A percentile compares a stretch with the other conserved stretches of the same genome.
Conservation (phyloP, 2,329 filamentous ascomycete genomes). For the Claviceps maximensis region DNA sequence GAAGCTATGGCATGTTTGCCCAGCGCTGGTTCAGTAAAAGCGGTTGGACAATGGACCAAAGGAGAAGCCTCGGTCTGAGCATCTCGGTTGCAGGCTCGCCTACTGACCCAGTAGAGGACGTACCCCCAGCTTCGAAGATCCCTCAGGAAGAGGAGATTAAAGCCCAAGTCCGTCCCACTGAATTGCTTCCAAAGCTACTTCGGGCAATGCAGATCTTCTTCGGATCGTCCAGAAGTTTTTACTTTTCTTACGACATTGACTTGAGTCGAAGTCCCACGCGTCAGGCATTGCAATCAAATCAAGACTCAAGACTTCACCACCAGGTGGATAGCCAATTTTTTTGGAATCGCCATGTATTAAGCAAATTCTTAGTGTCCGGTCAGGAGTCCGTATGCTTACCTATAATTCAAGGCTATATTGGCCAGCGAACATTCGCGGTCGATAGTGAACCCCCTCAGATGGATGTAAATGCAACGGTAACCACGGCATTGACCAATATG, state of each 20-base stretch:
- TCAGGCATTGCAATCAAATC: constrained; percentile 9
- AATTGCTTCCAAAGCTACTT: constrained; percentile 70
- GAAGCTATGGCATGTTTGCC: constrained; percentile 79
- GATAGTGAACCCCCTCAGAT: constrained; percentile 46
- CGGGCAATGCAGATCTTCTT: constrained; percentile 77
- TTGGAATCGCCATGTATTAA: constrained; percentile 72
- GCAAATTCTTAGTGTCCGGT: constrained; percentile 61
- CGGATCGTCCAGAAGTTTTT: constrained; percentile 72
- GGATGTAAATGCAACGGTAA: constrained; percentile 32
- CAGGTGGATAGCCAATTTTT: constrained; percentile 71
- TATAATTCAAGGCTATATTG: constrained; percentile 87
- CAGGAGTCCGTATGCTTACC: constrained; percentile 63
- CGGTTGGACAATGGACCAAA: constrained; percentile 64
- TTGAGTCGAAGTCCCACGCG: constrained; percentile 55
- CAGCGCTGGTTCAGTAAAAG: constrained; percentile 81
- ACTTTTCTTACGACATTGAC: constrained; percentile 90
- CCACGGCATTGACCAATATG: constrained; percentile 31
- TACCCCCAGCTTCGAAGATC: constrained; percentile 12
- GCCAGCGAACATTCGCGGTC: constrained; percentile 68
- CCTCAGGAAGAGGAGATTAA: constrained; percentile 28
- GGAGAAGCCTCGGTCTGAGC: constrained; percentile 56
- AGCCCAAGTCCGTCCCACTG: constrained; percentile 16
- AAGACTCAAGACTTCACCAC: constrained; percentile 46
- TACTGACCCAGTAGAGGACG: constrained; percentile 9
- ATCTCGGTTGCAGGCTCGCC: constrained; percentile 15